Conservation (phyloP, 225 moss, liverwort and hornwort species). For the Bryoerythrophyllum caledonicum region DNA sequence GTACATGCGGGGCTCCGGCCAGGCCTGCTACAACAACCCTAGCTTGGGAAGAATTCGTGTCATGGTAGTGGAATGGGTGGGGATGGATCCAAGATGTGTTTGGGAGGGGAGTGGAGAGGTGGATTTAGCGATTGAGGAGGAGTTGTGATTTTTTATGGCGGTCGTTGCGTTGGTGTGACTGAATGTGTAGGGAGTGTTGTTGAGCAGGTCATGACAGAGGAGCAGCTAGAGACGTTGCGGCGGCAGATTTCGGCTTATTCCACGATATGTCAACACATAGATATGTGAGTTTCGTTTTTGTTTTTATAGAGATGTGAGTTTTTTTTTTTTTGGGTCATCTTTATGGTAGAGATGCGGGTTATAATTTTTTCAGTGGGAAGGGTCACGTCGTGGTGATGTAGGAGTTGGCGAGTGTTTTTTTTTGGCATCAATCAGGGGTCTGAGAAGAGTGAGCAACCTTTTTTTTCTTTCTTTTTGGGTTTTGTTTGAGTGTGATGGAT, state of each 20-base stretch:
- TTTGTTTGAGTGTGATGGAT: no score
- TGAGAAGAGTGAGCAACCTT: no score
- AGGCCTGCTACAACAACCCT: conserved; percentile 31
- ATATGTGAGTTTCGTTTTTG: no score
- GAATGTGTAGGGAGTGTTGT: conserved; percentile 5
- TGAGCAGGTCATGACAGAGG: conserved; percentile 96
- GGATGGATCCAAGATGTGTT: background rate
- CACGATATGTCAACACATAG: conserved; percentile 97
- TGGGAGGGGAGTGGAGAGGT: no score
- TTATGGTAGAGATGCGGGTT: no score
- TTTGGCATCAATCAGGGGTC: no score
- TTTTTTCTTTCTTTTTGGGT: no score
- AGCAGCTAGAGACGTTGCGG: conserved; percentile 86
- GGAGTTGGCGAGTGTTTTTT: no score
- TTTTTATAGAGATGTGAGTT: no score
- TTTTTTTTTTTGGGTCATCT: no score
- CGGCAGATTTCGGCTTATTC: conserved; percentile 97
- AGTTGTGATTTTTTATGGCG: background rate
- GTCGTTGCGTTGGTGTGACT: background rate
- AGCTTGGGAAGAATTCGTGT: conserved; percentile 7
- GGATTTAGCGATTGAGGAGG: background rate
- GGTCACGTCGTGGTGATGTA: no score
- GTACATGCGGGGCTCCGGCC: conserved; percentile 75
- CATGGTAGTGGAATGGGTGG: conserved; percentile 6
- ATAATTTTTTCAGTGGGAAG: no score